Evolutionary conservation across 805 yeast species (phyloP).

Genomic region (Candida mattraensis): DNA sequence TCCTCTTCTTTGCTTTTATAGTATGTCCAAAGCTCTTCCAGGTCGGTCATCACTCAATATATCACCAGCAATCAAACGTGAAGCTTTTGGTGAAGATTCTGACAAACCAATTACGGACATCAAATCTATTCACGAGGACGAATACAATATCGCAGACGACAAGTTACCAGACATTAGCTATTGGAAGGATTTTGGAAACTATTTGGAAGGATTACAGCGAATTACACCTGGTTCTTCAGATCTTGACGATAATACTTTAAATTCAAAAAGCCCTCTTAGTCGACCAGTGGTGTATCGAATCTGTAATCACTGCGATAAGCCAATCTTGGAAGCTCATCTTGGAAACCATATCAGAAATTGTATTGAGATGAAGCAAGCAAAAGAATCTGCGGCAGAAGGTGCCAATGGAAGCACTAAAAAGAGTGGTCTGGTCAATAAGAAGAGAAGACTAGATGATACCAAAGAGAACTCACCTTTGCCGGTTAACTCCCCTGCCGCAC

Average conservation of each 20-base stretch:
- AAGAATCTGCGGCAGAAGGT: constrained; percentile 9
- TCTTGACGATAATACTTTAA: constrained; percentile 5
- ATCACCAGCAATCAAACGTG: constrained; percentile 24
- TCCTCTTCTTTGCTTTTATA: too few relatives aligned
- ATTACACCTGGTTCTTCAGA: constrained; percentile 14
- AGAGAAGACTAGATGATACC: constrained; percentile 26
- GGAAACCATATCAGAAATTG: constrained; percentile 42
- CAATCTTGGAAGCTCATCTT: constrained; percentile 39
- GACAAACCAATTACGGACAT: constrained; percentile 23
- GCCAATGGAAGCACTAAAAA: constrained; percentile 13
- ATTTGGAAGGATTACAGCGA: constrained; percentile 31
- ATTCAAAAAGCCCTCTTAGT: constrained; percentile 36
- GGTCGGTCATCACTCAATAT: constrained; percentile 14
- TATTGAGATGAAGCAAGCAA: constrained; percentile 32
- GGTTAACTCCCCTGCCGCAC: constrained; percentile 19
- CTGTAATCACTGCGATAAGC: constrained; percentile 48
- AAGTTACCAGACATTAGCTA: constrained; percentile 28
- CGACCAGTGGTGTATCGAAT: constrained; percentile 43
- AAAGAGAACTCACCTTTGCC: constrained; percentile 30
- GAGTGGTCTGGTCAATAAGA: constrained; percentile 23
- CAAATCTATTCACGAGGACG: too few relatives aligned
- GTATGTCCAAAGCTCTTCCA: constrained; percentile 16
- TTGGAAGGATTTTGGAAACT: constrained; percentile 39
- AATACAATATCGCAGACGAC: too few relatives aligned
- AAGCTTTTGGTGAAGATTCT: constrained; percentile 27